Conservation (phyloP, 2,329 filamentous ascomycete genomes). For the Lojkania enalia region DNA sequence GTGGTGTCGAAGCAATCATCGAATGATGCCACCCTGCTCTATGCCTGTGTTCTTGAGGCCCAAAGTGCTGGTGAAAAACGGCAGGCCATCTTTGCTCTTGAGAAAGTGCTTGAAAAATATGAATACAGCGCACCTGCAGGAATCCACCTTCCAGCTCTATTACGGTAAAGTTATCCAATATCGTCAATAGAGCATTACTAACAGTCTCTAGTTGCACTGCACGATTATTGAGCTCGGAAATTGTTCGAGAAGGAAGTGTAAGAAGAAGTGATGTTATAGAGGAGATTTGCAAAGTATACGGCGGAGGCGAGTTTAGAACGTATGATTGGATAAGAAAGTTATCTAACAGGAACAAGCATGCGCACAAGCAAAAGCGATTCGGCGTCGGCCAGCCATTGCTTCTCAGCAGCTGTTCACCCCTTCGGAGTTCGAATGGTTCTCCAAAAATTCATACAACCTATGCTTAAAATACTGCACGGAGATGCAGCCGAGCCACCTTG, state of each 20-base stretch:
- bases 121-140: conserved; percentile 52
- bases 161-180: conserved; percentile 60
- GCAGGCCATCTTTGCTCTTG: conserved; percentile 63
- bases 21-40: conserved; percentile 67
- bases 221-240: conserved; percentile 50
- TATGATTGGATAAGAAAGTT: no score
- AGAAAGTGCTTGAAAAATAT: conserved; percentile 62
- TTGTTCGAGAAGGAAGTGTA: conserved; percentile 39
- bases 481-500: conserved; percentile 59
- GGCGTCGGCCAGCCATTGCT: conserved; percentile 48
- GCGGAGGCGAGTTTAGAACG: conserved; percentile 46
- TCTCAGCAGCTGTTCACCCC: conserved; percentile 56
- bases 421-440: conserved; percentile 80
- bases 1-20: conserved; percentile 58
- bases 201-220: conserved; percentile 46
- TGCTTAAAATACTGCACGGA: conserved; percentile 64
- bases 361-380: conserved; percentile 49
- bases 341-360: conserved; percentile 43
- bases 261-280: conserved; percentile 32
- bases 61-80: conserved; percentile 65
- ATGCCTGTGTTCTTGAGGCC: conserved; percentile 79
- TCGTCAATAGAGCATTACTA: conserved; percentile 7
- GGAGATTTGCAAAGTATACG: conserved; percentile 61
- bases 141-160: conserved; percentile 64
- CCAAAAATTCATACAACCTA: conserved; percentile 78